A percentile compares a stretch with the other conserved stretches of the same genome.
Conservation (phyloP, 129 eudicot genomes). For the Chrysanthemum lavandulifolium region DNA sequence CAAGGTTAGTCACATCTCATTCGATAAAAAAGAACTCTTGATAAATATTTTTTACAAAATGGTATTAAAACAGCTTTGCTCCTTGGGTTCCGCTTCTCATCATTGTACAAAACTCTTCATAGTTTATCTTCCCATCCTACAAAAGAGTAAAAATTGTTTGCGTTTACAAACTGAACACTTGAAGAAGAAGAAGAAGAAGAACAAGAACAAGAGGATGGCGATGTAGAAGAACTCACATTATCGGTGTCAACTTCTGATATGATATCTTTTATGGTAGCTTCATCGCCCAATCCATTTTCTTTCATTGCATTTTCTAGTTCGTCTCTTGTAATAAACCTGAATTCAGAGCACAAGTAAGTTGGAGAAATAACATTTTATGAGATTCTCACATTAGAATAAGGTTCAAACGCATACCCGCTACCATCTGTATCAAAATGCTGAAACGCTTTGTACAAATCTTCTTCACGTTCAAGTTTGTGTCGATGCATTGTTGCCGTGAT, state of each 20-base stretch:
- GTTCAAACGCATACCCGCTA: conserved; percentile 60
- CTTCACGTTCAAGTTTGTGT: conserved; percentile 82
- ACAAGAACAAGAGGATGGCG: not conserved
- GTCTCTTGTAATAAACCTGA: conserved; percentile 82
- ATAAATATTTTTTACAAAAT: not conserved
- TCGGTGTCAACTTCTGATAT: conserved; percentile 88
- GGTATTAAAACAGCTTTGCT: conserved; percentile 39
- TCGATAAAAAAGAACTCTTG: not conserved
- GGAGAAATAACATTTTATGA: not conserved
- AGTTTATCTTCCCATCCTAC: conserved; percentile 80
- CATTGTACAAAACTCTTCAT: conserved; percentile 69
- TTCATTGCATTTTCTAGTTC: conserved; percentile 87
- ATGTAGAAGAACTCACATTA: conserved; percentile 47
- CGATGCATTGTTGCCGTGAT: conserved; percentile 97
- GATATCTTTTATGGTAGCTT: conserved; percentile 72
- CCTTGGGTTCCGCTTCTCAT: conserved; percentile 70
- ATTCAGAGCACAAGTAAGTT: not conserved
- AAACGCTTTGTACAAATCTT: conserved; percentile 80
- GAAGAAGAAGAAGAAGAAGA: not conserved
- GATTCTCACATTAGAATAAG: not conserved
- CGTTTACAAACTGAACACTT: conserved; percentile 1
- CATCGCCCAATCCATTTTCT: conserved; percentile 85
- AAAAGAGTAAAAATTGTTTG: not conserved
- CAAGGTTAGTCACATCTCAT: conserved; percentile 27
- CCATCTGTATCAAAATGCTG: conserved; percentile 78